These are phyloP conservation scores for Penicillium expansum DNA, from an alignment of 2,329 filamentous ascomycete species.

Conservation along the genomic window DNA sequence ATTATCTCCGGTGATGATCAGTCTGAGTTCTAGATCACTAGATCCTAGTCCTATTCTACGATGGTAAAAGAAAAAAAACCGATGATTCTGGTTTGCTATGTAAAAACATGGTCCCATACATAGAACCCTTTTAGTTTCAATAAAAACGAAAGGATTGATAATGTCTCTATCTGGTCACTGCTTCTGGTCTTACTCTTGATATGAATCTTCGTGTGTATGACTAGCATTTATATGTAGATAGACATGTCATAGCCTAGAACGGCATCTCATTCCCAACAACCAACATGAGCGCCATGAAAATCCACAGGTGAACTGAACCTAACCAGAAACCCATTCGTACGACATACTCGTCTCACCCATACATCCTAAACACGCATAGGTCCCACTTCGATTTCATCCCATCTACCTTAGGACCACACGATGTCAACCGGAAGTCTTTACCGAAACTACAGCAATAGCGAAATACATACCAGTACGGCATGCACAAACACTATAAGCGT, in stretches of 20 bases:
- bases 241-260: background rate
- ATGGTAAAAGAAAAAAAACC: slow-evolving; percentile 21
- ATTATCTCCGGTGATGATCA: slow-evolving; percentile 86
- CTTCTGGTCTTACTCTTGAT: background rate
- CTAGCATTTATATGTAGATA: background rate
- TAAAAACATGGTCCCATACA: slow-evolving; percentile 28
- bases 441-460: background rate
- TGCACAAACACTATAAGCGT: background rate
- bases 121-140: slow-evolving; percentile 26
- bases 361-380: background rate
- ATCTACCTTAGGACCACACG: background rate
- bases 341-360: background rate
- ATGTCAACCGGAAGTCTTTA: background rate
- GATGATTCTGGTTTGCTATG: slow-evolving; percentile 25
- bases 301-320: no score
- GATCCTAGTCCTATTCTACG: slow-evolving; percentile 21
- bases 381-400: background rate
- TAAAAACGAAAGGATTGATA: slow-evolving; percentile 27
- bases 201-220: background rate
- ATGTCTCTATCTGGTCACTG: slow-evolving; percentile 9
- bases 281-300: background rate
- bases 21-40: slow-evolving; percentile 69
- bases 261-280: background rate
- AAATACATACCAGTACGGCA: background rate
- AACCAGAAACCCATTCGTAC: background rate